Conservation (phyloP, 1,284 basidiomycete species). For the Ganoderma boninense region DNA sequence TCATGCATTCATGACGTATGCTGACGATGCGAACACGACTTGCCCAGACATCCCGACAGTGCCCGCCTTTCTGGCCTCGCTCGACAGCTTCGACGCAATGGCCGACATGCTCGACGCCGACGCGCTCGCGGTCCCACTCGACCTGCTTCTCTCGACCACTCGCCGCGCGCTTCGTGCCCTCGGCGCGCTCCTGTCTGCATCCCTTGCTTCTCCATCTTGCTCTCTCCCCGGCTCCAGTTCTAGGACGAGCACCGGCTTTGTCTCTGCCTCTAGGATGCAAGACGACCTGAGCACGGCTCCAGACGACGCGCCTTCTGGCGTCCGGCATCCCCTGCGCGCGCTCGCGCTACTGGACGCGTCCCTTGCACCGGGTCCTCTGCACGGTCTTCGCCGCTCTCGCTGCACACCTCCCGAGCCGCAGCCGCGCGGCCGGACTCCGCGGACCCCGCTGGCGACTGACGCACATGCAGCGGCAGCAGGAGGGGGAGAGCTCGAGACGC, state of each 20-base stretch:
- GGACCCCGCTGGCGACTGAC: background rate
- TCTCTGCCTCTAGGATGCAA: background rate
- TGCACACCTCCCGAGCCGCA: background rate
- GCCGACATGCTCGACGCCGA: slow-evolving; percentile 23
- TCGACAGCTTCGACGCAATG: slow-evolving; percentile 35
- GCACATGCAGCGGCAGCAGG: background rate
- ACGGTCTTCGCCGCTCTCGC: slow-evolving; percentile 24
- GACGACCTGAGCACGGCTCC: too few relatives aligned
- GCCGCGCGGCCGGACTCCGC: background rate
- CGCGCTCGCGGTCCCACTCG: slow-evolving; percentile 21
- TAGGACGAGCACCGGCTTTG: too few relatives aligned
- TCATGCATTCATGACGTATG: background rate
- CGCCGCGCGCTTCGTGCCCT: slow-evolving; percentile 29
- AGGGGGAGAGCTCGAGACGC: background rate
- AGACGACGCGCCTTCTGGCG: background rate
- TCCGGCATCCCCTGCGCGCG: slow-evolving; percentile 12
- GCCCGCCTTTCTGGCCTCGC: slow-evolving; percentile 21
- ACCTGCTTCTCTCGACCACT: slow-evolving; percentile 25
- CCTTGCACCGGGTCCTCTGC: slow-evolving; percentile 32
- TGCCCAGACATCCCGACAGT: background rate
- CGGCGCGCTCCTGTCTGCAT: slow-evolving; percentile 5
- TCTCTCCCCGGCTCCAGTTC: background rate
- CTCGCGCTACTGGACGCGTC: slow-evolving; percentile 24
- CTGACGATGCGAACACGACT: background rate
- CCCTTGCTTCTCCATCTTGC: background rate